phyloP scores from a whole-genome alignment of 768 basidiomycete species.

The Auriscalpium orientale region DNA sequence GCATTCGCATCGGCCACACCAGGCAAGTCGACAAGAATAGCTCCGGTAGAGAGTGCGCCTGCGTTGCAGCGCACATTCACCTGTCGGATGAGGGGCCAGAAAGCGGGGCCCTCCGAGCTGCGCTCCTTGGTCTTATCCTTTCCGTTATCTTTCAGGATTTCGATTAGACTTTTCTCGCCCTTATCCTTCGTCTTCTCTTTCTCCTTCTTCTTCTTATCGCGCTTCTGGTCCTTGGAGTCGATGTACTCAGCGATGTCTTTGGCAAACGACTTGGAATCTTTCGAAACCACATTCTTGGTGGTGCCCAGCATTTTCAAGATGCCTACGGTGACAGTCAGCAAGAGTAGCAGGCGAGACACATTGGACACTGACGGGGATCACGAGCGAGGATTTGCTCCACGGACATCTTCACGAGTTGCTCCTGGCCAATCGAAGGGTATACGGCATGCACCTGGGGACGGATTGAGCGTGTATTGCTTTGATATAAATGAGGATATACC shows the following conservation, averaged over 20 bases:
- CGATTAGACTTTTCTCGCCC: conserved; percentile 15
- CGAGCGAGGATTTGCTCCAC: conserved; percentile 42
- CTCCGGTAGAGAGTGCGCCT: conserved; percentile 47
- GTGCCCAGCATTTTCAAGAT: conserved; percentile 42
- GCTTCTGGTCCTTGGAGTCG: conserved; percentile 54
- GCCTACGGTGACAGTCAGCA: conserved; percentile 20
- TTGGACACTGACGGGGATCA: conserved; percentile 33
- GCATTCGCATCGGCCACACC: conserved; percentile 63
- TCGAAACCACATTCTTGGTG: conserved; percentile 43
- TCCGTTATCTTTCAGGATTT: conserved; percentile 12
- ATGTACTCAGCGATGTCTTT: conserved; percentile 56
- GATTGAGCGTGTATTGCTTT: conserved; percentile 13
- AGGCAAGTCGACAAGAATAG: conserved; percentile 56
- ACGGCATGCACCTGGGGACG: conserved; percentile 44
- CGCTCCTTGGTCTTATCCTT: conserved; percentile 30
- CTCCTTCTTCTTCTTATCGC: conserved; percentile 36
- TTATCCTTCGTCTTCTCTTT: conserved; percentile 16
- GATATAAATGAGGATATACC: conserved; percentile 21
- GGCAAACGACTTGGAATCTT: conserved; percentile 43
- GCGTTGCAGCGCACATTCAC: conserved; percentile 52
- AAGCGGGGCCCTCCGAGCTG: conserved; percentile 30
- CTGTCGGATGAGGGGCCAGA: conserved; percentile 58
- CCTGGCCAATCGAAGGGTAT: conserved; percentile 44
- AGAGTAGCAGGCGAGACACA: not conserved
- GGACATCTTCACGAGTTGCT: conserved; percentile 40